Percentiles rank a stretch among this genome's conserved stretches.
These are phyloP conservation scores for Kluyveromyces nonfermentans DNA, from an alignment of 805 yeast genomes.

Conservation along the genomic window DNA sequence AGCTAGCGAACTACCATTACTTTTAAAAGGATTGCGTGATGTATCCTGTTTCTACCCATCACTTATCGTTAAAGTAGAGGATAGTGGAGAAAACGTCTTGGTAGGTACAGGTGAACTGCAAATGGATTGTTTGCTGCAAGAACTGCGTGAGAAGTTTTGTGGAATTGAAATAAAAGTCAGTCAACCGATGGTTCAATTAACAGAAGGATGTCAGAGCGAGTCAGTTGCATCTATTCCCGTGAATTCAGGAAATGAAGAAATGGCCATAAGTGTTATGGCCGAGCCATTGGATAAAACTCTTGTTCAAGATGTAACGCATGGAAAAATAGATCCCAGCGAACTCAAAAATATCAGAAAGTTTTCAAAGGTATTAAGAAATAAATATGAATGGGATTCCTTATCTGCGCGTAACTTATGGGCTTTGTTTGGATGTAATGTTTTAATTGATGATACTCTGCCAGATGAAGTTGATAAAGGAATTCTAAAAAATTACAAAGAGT, in stretches of 20 bases:
- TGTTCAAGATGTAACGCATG: conserved; percentile 23
- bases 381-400: conserved; percentile 73
- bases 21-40: conserved; percentile 60
- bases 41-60: conserved; percentile 58
- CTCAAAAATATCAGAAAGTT: conserved; percentile 36
- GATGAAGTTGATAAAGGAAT: conserved; percentile 55
- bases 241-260: conserved; percentile 44
- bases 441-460: conserved; percentile 64
- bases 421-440: conserved; percentile 56
- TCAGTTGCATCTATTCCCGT: conserved; percentile 63
- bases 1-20: conserved; percentile 69
- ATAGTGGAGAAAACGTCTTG: conserved; percentile 78
- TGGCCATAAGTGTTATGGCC: conserved; percentile 59
- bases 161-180: conserved; percentile 70
- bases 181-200: conserved; percentile 70
- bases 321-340: conserved; percentile 39
- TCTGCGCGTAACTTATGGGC: conserved; percentile 79
- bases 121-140: conserved; percentile 74
- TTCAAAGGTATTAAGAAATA: conserved; percentile 44
- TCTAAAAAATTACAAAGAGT: conserved; percentile 38
- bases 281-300: conserved; percentile 59
- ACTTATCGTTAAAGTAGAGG: conserved; percentile 63
- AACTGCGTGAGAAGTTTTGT: conserved; percentile 54
- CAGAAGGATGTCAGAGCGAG: conserved; percentile 63
- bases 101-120: conserved; percentile 83